Evolutionary conservation across 352 stramenopile species (phyloP), one percentile per base, ranked within the genome.

Genomic region (Phytophthora lateralis): DNA sequence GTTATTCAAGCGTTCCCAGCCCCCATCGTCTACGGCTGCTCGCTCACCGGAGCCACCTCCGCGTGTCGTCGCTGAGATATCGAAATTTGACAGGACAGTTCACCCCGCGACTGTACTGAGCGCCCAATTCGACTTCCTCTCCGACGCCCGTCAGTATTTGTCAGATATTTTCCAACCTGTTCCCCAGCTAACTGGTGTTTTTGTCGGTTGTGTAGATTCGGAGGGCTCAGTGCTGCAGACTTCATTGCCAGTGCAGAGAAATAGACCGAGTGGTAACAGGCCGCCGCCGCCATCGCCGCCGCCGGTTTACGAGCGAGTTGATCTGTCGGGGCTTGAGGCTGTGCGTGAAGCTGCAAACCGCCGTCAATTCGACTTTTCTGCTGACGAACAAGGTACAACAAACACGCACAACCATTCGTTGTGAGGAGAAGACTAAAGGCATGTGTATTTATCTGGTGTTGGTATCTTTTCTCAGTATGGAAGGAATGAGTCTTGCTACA

Each of bases 341-440:
- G 71, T 83, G 9, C 61, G 49, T 4, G 71, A 76, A 46, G 73
- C 76, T n/a, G 64, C 76, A 39, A 73, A 41, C 21, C 60, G 63
- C 10, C 68, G 46, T 34, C 63, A 79, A 17, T 85, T 81, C 35
- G 66, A 81, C 43, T 85, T 85, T 59, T 73, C 64, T 8, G 54
- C 52, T 26, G 71, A 73, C 17, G 58, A 73, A 6, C 51, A 70
- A 66, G 45, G 49, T 69, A 62, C 15, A 9, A 20, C 24, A 11
- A 39, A 14, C 17, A 27, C 26, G 26, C 26, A 30, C 26, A 30
- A 30, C 26, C 12, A 29, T 15, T 17, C 10, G 6, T 4, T 14
- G 27, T 17, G 11, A 27, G 24, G 2, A n/a, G 27, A 21, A 32
- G 18, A 55, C 41, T 55, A 44, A 57, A 21, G 18, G 6, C 1